phyloP scores from a whole-genome alignment of 805 yeast species.

The Metschnikowia kofuensis region DNA sequence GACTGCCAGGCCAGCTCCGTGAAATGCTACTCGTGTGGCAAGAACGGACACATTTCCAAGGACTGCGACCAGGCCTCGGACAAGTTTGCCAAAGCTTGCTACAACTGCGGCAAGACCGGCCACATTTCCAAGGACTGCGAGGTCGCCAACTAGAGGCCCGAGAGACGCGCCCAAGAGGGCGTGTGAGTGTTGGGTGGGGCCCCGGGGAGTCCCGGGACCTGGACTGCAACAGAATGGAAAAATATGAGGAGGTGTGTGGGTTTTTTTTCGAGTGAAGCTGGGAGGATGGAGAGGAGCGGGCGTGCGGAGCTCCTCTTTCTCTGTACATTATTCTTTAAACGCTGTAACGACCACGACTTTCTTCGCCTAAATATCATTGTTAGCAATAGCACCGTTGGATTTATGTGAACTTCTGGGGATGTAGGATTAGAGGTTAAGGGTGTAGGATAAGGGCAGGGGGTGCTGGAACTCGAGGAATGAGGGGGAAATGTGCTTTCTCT shows the following conservation, averaged over 20 bases:
- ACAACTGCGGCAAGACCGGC: constrained; percentile 75
- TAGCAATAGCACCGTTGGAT: neutral
- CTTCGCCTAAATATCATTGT: constrained; percentile 10
- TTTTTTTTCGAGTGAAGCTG: constrained; percentile 11
- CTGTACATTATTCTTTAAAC: constrained; percentile 16
- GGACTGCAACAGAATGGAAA: neutral
- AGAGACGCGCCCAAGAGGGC: neutral
- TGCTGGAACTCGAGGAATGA: too few species aligned
- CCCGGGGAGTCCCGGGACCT: neutral
- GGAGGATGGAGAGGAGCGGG: constrained; percentile 11
- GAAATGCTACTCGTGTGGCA: constrained; percentile 92
- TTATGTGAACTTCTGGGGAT: too few species aligned
- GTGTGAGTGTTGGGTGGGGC: neutral
- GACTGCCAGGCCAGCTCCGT: constrained; percentile 72
- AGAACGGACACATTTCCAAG: constrained; percentile 83
- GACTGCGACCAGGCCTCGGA: constrained; percentile 62
- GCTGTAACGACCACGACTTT: constrained; percentile 18
- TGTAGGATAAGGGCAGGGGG: too few species aligned
- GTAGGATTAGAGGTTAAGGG: too few species aligned
- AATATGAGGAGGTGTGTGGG: neutral
- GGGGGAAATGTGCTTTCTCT: too few species aligned
- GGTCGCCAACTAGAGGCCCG: constrained; percentile 14
- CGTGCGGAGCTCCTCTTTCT: constrained; percentile 13
- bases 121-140: constrained; percentile 83
- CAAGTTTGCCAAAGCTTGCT: constrained; percentile 55